Conservation (phyloP, 306 rosid genomes). For the Mimosa bimucronata region DNA sequence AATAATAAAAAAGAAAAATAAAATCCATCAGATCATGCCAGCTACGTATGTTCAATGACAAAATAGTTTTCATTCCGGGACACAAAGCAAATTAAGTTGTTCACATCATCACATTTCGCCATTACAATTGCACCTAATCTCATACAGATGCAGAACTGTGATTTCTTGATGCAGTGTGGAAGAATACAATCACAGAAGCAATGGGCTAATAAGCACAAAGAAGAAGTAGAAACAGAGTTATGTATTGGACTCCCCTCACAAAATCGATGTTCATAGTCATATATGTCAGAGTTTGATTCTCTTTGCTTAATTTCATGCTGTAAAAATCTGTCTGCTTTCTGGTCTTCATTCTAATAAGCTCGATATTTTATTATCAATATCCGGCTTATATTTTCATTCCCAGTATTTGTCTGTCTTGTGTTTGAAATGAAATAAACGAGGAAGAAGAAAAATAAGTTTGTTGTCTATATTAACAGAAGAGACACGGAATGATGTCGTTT, state of each 20-base stretch:
- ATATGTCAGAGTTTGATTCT: not conserved
- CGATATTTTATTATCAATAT: not conserved
- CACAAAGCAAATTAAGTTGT: not conserved
- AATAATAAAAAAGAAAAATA: not conserved
- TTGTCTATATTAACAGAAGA: not conserved
- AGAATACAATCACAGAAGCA: slow-evolving; percentile 19
- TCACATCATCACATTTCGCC: not conserved
- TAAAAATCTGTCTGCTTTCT: not conserved
- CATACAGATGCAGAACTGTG: not conserved
- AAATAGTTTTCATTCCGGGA: not conserved
- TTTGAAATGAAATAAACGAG: not conserved
- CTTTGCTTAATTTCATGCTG: not conserved
- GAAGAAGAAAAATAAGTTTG: not conserved
- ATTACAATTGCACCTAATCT: not conserved
- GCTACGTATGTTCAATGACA: not conserved
- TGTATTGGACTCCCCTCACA: slow-evolving; percentile 61
- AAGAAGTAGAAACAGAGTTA: slow-evolving; percentile 51
- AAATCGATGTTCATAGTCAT: slow-evolving; percentile 29
- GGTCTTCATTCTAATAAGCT: not conserved
- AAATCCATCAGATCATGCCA: not conserved
- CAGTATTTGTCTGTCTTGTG: slow-evolving; percentile 8
- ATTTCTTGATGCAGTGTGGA: slow-evolving; percentile 18
- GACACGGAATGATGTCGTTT: slow-evolving; percentile 8
- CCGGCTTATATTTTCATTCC: slow-evolving; percentile 4
- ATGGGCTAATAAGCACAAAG: slow-evolving; percentile 28